These are phyloP conservation scores for Geotrichum carabidarum DNA, from an alignment of 1,139 yeast species.

Conservation along the genomic window DNA sequence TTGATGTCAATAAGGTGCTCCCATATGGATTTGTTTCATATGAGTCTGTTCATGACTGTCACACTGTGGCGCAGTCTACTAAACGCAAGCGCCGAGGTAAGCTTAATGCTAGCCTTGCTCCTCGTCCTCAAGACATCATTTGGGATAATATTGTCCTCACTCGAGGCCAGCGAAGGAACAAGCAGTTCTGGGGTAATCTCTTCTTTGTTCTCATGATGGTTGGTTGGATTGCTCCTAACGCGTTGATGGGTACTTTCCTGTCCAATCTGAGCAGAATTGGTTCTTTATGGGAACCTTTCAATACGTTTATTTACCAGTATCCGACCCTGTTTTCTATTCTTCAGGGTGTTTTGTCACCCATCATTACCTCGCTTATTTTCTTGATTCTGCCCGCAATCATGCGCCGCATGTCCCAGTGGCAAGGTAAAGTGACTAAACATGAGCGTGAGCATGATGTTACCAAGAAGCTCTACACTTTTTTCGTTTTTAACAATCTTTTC, in stretches of 20 bases:
- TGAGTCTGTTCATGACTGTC: constrained; percentile 31
- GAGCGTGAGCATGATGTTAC: constrained; percentile 40
- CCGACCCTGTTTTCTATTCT: constrained; percentile 36
- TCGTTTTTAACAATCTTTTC: constrained; percentile 40
- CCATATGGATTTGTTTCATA: constrained; percentile 41
- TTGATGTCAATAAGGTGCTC: constrained; percentile 24
- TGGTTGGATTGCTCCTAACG: constrained; percentile 42
- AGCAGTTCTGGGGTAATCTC: constrained; percentile 38
- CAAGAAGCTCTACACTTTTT: constrained; percentile 38
- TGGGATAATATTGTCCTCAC: constrained; percentile 38
- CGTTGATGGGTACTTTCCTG: constrained; percentile 41
- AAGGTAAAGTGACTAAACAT: constrained; percentile 39
- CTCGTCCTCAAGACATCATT: constrained; percentile 38
- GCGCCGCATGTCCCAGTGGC: constrained; percentile 39
- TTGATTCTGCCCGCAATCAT: constrained; percentile 38
- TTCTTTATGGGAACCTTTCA: constrained; percentile 37
- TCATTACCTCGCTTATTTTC: constrained; percentile 38
- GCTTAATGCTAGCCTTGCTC: constrained; percentile 30
- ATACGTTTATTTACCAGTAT: constrained; percentile 31
- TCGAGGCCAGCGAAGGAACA: constrained; percentile 32
- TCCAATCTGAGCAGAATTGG: constrained; percentile 39
- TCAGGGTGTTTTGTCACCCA: constrained; percentile 41
- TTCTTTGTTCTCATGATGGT: constrained; percentile 33
- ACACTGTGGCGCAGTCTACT: constrained; percentile 27
- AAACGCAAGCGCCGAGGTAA: constrained; percentile 13